Conservation (phyloP, 176 grass and related monocot genomes). For the Avena eriantha region DNA sequence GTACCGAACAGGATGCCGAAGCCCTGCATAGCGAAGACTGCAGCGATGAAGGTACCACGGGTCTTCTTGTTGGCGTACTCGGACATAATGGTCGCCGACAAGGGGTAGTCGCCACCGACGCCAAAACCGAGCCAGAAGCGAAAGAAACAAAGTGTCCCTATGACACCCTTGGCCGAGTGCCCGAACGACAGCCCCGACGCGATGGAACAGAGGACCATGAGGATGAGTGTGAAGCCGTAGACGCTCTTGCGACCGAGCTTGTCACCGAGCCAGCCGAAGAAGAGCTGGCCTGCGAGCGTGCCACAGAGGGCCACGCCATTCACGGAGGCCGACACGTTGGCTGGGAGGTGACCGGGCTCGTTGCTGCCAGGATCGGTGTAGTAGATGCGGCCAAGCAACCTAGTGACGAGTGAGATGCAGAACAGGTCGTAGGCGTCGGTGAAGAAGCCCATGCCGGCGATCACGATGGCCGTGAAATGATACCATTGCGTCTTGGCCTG, state of each 20-base stretch:
- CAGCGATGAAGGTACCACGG: constrained; percentile 44
- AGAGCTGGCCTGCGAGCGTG: constrained; percentile 73
- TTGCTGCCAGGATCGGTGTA: constrained; percentile 28
- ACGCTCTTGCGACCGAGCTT: constrained; percentile 80
- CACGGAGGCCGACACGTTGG: too few species aligned
- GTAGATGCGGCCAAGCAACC: constrained; percentile 72
- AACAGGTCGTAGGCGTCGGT: constrained; percentile 79
- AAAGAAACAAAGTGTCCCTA: constrained; percentile 66
- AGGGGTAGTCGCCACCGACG: constrained; percentile 73
- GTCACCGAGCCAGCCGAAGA: constrained; percentile 86
- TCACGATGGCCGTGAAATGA: neutral
- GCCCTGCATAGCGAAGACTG: too few species aligned
- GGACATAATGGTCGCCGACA: constrained; percentile 91
- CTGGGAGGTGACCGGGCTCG: too few species aligned
- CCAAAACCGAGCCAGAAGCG: constrained; percentile 89
- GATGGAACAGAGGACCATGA: constrained; percentile 68
- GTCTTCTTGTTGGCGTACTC: constrained; percentile 90
- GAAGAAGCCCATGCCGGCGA: constrained; percentile 90
- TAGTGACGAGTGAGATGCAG: constrained; percentile 58
- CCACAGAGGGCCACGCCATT: constrained; percentile 72
- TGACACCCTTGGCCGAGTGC: constrained; percentile 29
- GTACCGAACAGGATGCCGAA: too few species aligned
- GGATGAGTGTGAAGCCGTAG: constrained; percentile 73
- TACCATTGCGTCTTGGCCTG: too few species aligned
- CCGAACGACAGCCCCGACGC: constrained; percentile 66